phyloP scores from a whole-genome alignment of 2,329 filamentous ascomycete species.

The Diaporthe caulivora region DNA sequence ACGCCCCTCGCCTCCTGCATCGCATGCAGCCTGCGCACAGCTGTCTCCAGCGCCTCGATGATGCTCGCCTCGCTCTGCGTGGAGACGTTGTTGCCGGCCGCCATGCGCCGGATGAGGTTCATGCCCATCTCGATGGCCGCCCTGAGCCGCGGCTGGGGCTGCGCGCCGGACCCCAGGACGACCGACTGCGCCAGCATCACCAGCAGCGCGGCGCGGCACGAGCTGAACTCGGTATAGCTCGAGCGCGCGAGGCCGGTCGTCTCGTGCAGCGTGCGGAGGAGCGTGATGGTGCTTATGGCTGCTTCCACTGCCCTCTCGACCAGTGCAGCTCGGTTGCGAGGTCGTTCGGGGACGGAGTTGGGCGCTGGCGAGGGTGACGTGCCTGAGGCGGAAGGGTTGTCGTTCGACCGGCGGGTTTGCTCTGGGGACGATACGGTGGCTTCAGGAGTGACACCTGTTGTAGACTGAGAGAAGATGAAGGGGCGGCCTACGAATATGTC shows the following conservation, averaged over 20 bases:
- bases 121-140: conserved; percentile 37
- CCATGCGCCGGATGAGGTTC: conserved; percentile 37
- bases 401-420: neutral
- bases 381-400: neutral
- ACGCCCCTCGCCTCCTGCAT: conserved; percentile 31
- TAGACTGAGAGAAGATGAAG: conserved; percentile 59
- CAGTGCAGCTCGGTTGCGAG: conserved; percentile 46
- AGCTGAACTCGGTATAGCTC: conserved; percentile 68
- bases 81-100: conserved; percentile 37
- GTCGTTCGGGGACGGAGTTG: neutral
- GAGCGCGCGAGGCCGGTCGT: conserved; percentile 66
- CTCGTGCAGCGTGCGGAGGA: conserved; percentile 62
- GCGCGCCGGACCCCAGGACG: neutral
- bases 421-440: conserved; percentile 21
- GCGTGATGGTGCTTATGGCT: conserved; percentile 62
- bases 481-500: conserved; percentile 66
- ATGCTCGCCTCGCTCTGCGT: conserved; percentile 39
- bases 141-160: neutral
- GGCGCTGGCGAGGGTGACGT: neutral
- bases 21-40: conserved; percentile 38
- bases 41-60: conserved; percentile 39
- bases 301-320: conserved; percentile 66
- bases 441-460: conserved; percentile 11
- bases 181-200: conserved; percentile 50
- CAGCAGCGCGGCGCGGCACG: conserved; percentile 65